Conservation (phyloP, 73 alveolate genomes). For the Paramecium bursaria region DNA sequence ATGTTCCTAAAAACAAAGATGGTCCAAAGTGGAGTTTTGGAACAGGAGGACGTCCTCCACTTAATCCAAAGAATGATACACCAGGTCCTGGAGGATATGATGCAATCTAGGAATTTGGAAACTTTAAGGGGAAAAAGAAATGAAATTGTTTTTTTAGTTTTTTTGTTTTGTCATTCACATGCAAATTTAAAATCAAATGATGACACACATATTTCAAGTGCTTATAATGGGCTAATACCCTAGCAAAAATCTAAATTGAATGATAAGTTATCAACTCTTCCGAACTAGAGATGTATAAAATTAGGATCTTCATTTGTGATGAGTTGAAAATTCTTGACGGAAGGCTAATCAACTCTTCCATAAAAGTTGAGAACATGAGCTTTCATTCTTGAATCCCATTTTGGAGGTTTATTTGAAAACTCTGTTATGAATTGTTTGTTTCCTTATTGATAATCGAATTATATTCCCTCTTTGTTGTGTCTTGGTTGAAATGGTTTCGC, state of each 20-base stretch:
- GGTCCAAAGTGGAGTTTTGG: constrained; percentile 73
- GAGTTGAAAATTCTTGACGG: constrained; percentile 89
- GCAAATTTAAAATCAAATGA: constrained; percentile 89
- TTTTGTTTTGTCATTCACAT: constrained; percentile 75
- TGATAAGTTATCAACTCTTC: constrained; percentile 84
- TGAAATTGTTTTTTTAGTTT: no score
- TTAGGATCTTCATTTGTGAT: constrained; percentile 83
- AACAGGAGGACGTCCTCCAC: constrained; percentile 20
- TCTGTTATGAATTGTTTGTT: constrained; percentile 69
- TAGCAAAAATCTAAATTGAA: constrained; percentile 86
- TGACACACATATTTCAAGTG: constrained; percentile 83
- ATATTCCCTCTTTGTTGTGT: constrained; percentile 74
- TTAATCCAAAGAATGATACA: constrained; percentile 57
- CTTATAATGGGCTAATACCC: constrained; percentile 83
- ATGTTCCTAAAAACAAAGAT: constrained; percentile 4
- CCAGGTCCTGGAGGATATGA: constrained; percentile 74
- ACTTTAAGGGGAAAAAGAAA: no score
- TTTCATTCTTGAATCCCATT: constrained; percentile 89
- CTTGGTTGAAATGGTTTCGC: constrained; percentile 73
- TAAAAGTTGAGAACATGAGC: constrained; percentile 90
- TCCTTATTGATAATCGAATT: constrained; percentile 74
- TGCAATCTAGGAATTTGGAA: no score
- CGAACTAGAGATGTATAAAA: constrained; percentile 82
- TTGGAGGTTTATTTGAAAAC: constrained; percentile 88
- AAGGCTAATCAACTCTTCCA: constrained; percentile 94